These are phyloP conservation scores for Copromyces sp. DNA, from an alignment of 495 filamentous ascomycete genomes.

Conservation along the genomic window DNA sequence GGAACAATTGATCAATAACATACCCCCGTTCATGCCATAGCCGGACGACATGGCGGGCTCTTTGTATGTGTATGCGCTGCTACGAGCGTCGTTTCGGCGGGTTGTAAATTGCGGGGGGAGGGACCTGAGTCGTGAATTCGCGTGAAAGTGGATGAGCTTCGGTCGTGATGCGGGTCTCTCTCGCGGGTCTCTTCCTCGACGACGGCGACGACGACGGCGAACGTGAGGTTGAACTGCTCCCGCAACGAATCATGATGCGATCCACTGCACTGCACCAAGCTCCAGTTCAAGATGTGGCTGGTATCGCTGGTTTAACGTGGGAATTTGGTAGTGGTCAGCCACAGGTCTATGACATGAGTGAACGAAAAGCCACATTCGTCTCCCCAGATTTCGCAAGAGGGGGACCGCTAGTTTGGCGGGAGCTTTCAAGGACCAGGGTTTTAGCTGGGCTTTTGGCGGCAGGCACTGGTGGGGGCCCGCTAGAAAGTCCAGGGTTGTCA, in stretches of 20 bases:
- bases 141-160: neutral
- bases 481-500: neutral
- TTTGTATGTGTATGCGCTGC: neutral
- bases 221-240: neutral
- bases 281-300: neutral
- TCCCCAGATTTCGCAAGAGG: neutral
- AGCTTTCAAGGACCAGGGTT: neutral
- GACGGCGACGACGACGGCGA: neutral
- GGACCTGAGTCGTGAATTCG: neutral
- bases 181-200: neutral
- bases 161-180: neutral
- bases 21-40: conserved; percentile 72
- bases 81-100: neutral
- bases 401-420: neutral
- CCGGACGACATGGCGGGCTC: conserved; percentile 64
- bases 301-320: neutral
- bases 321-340: neutral
- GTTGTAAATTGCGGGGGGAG: neutral
- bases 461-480: neutral
- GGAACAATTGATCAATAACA: conserved; percentile 15
- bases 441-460: neutral
- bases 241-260: neutral
- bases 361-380: neutral
- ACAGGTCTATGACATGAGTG: neutral
- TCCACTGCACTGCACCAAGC: neutral